A percentile compares a stretch with the other conserved stretches of the same genome.
phyloP scores from a whole-genome alignment of 1,284 basidiomycete species.

The Wallemia mellicola region DNA sequence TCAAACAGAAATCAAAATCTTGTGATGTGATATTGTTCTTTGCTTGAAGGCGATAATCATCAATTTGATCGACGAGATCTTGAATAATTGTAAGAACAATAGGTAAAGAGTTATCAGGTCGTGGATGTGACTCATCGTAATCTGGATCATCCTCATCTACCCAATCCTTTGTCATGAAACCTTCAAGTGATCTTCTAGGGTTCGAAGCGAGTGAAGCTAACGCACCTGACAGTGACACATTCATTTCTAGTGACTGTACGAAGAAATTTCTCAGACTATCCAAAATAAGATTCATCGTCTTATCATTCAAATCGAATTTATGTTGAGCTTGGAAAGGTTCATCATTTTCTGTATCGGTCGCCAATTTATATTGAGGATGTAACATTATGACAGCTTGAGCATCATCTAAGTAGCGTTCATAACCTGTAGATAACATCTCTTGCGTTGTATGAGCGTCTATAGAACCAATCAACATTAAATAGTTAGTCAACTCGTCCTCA shows the following conservation, averaged over 20 bases:
- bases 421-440: constrained; percentile 54
- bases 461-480: constrained; percentile 42
- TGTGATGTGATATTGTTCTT: constrained; percentile 12
- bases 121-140: constrained; percentile 24
- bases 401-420: constrained; percentile 53
- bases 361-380: constrained; percentile 22
- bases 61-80: constrained; percentile 22
- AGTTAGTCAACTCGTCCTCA: constrained; percentile 25
- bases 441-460: constrained; percentile 41
- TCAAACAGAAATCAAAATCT: constrained; percentile 53
- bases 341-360: constrained; percentile 1
- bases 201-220: constrained; percentile 47
- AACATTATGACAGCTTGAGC: constrained; percentile 36
- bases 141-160: constrained; percentile 21
- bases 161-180: constrained; percentile 25
- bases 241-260: constrained; percentile 51
- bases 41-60: constrained; percentile 30
- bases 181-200: constrained; percentile 52
- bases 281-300: constrained; percentile 38
- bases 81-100: constrained; percentile 7
- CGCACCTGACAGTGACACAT: constrained; percentile 59
- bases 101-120: constrained; percentile 34
- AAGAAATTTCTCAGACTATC: constrained; percentile 47
- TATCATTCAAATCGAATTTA: constrained; percentile 44
- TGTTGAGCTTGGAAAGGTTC: constrained; percentile 19